Evolutionary conservation across 2,329 filamentous ascomycete species (phyloP).

Genomic region (Arthrobotrys sinensis): DNA sequence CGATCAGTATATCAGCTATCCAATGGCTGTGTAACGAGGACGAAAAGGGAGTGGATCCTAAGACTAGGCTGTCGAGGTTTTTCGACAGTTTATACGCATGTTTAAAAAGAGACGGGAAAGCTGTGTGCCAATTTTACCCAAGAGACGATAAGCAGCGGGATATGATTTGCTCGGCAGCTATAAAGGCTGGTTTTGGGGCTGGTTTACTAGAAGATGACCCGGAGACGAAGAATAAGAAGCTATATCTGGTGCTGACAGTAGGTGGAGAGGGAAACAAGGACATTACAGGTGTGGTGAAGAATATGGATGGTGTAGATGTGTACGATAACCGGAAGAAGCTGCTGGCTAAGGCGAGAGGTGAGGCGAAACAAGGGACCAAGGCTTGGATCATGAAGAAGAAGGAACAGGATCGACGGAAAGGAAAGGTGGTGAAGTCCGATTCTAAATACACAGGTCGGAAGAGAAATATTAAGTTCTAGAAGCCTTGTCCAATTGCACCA

Average conservation of each 20-base stretch:
- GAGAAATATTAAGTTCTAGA: slow-evolving; percentile 82
- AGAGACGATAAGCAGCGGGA: slow-evolving; percentile 92
- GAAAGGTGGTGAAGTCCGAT: slow-evolving; percentile 90
- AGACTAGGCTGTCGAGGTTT: slow-evolving; percentile 84
- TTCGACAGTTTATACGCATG: slow-evolving; percentile 93
- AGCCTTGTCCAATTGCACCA: neutral
- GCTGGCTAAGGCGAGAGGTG: slow-evolving; percentile 69
- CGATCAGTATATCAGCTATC: slow-evolving; percentile 94
- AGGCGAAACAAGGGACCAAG: slow-evolving; percentile 84
- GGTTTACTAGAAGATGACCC: slow-evolving; percentile 95
- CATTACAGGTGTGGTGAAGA: slow-evolving; percentile 90
- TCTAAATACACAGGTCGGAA: slow-evolving; percentile 96
- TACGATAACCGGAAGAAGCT: slow-evolving; percentile 76
- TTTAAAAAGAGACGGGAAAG: slow-evolving; percentile 85
- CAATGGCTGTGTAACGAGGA: slow-evolving; percentile 99
- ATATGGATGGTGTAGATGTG: slow-evolving; percentile 90
- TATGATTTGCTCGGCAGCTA: slow-evolving; percentile 92
- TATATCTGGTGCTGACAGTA: slow-evolving; percentile 95
- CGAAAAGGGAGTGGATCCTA: slow-evolving; percentile 81
- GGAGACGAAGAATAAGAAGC: slow-evolving; percentile 94
- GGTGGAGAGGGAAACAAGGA: slow-evolving; percentile 76
- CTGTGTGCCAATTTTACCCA: slow-evolving; percentile 97
- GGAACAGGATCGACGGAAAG: slow-evolving; percentile 93
- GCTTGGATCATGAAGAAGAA: slow-evolving; percentile 89
- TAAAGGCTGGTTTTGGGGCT: slow-evolving; percentile 94